A percentile compares a stretch with the other conserved stretches of the same genome.
phyloP scores from a whole-genome alignment of 2,329 filamentous ascomycete genomes.

The Davidsoniella eucalypti region DNA sequence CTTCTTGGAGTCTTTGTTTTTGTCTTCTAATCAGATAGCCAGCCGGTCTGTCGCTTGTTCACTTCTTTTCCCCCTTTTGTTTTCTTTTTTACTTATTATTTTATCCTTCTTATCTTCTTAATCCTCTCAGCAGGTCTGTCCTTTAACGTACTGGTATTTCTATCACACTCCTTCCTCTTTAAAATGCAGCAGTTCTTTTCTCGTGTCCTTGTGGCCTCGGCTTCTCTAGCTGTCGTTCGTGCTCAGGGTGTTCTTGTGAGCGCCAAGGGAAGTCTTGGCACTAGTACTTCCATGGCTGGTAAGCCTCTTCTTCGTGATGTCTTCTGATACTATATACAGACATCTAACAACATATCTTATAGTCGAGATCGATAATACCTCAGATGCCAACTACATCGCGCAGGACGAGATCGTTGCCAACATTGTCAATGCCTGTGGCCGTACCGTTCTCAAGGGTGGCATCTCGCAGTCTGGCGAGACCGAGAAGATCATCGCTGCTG shows the following conservation, averaged over 20 bases:
- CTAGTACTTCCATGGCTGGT: slow-evolving; percentile 31
- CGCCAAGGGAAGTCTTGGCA: slow-evolving; percentile 27
- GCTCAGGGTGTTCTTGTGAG: slow-evolving; percentile 31
- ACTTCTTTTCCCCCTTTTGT: background rate
- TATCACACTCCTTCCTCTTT: background rate
- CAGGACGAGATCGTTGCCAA: slow-evolving; percentile 36
- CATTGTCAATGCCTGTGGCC: slow-evolving; percentile 43
- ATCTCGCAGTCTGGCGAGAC: slow-evolving; percentile 10
- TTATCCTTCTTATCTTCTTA: background rate
- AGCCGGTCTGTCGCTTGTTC: slow-evolving; percentile 9
- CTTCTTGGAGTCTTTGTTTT: no score
- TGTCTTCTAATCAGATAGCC: background rate
- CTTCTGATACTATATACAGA: slow-evolving; percentile 23
- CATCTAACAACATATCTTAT: slow-evolving; percentile 38
- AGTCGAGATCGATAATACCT: slow-evolving; percentile 25
- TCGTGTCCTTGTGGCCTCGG: slow-evolving; percentile 1
- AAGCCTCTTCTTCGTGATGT: slow-evolving; percentile 30
- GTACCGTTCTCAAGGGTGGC: slow-evolving; percentile 29
- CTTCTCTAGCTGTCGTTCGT: slow-evolving; percentile 18
- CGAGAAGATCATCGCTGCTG: slow-evolving; percentile 10
- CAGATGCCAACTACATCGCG: slow-evolving; percentile 46
- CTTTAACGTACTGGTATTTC: no score
- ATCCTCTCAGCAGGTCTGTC: no score
- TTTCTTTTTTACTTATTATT: background rate
- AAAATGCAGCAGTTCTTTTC: slow-evolving; percentile 1